phyloP scores from a whole-genome alignment of 2,329 filamentous ascomycete genomes.

The Cordyceps cateniannulata region DNA sequence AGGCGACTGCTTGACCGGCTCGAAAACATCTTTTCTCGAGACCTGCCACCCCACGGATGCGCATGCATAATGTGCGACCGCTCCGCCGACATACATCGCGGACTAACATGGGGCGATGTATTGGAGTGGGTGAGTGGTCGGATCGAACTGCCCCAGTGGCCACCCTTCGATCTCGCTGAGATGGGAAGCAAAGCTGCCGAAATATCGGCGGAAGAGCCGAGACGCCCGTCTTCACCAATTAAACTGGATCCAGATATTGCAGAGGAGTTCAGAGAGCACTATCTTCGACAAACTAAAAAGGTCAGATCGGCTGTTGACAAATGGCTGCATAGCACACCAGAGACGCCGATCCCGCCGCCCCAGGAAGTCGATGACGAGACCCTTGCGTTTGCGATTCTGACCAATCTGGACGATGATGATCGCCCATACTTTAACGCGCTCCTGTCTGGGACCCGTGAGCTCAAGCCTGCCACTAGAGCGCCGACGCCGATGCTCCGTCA shows the following conservation, averaged over 20 bases:
- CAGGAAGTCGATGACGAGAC: slow-evolving; percentile 94
- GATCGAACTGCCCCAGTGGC: slow-evolving; percentile 80
- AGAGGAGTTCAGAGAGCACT: slow-evolving; percentile 88
- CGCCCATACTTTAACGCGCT: slow-evolving; percentile 78
- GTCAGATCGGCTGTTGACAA: slow-evolving; percentile 85
- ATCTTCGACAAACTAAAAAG: slow-evolving; percentile 85
- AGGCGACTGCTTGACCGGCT: slow-evolving; percentile 81
- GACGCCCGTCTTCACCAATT: slow-evolving; percentile 53
- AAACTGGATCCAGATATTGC: slow-evolving; percentile 91
- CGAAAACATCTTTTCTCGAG: slow-evolving; percentile 89
- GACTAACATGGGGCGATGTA: slow-evolving; percentile 92
- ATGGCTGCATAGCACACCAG: slow-evolving; percentile 78
- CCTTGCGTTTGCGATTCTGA: slow-evolving; percentile 86
- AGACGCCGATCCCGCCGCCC: slow-evolving; percentile 66
- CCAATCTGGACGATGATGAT: slow-evolving; percentile 70
- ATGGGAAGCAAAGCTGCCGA: slow-evolving; percentile 56
- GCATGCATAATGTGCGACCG: slow-evolving; percentile 75
- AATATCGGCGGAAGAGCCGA: slow-evolving; percentile 51
- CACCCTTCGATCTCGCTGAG: slow-evolving; percentile 69
- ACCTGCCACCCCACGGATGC: slow-evolving; percentile 83
- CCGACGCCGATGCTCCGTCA: slow-evolving; percentile 62
- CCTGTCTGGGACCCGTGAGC: slow-evolving; percentile 52
- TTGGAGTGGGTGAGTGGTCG: slow-evolving; percentile 87
- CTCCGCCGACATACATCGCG: slow-evolving; percentile 55
- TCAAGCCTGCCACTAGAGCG: slow-evolving; percentile 52